Evolutionary conservation across 202 grass and related monocot species (phyloP), one percentile per base, ranked within the genome.

Genomic region (Panicum virgatum): DNA sequence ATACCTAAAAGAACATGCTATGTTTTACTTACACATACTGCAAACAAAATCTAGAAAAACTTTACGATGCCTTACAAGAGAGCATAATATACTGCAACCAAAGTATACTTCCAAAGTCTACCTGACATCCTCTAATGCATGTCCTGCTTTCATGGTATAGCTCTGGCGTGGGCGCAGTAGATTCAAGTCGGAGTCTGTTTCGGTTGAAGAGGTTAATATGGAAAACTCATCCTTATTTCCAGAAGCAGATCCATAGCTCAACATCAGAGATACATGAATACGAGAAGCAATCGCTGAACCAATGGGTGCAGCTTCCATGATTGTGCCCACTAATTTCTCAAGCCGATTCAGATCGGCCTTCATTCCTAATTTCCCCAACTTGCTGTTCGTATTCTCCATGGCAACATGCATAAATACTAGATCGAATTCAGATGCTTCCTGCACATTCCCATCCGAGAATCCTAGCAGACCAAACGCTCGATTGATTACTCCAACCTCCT

Each of bases 111-210:
- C n/a, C 47, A 52, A 69, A 12, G 65, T 58, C 77, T 78, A 96
- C 96, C 96, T 98, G 79, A 98, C 72, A 76, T 91, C 83, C 61
- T 86, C 69, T 61, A 98, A 89, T 45, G 80, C 66, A 40, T 80
- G 88, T 69, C 96, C 96, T 43, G 84, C 83, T 88, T 92, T 98
- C 92, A 98, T 87, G 39, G 85, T 92, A 78, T 90, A 96, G 90
- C 96, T 98, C 86, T 98, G 96, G 67, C 65, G 76, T 63, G 96
- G 96, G 9, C 83, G 85, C 77, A 93, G 73, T n/a, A 96, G 68
- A 73, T 68, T 81, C 82, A 96, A 85, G 80, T 98, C 92, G 23
- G 96, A 98, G 69, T 83, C 85, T 85, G 75, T 83, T 19, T 87
- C 73, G 3, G 51, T 65, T 46, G 73, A 74, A 47, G 85, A 73